These are phyloP conservation scores for Bryoerythrophyllum caledonicum DNA, from an alignment of 225 moss, liverwort and hornwort species.

Conservation along the genomic window DNA sequence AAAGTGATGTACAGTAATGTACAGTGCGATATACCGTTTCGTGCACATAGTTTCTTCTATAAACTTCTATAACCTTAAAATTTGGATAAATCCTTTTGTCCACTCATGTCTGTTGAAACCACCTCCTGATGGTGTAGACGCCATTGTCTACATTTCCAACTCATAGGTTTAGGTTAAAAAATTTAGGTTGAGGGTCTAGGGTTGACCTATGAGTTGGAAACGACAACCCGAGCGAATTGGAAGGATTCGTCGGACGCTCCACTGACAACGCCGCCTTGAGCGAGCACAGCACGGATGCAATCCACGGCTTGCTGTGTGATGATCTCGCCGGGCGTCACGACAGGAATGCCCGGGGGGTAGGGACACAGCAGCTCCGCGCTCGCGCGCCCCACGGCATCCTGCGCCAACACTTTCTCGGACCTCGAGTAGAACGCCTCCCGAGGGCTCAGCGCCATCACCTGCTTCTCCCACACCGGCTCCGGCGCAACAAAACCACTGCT, in stretches of 20 bases:
- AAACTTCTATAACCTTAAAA: no score
- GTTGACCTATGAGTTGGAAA: neutral
- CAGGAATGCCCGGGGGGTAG: constrained; percentile 91
- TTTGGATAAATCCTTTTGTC: no score
- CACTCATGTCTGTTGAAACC: no score
- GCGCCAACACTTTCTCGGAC: constrained; percentile 45
- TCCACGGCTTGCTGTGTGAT: constrained; percentile 57
- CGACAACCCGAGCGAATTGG: constrained; percentile 34
- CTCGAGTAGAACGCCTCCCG: constrained; percentile 78
- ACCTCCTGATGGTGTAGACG: neutral
- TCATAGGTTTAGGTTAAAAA: no score
- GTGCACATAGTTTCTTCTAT: no score
- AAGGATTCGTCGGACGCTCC: constrained; percentile 69
- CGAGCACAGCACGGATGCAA: constrained; percentile 54
- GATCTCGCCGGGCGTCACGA: constrained; percentile 79
- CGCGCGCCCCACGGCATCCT: constrained; percentile 61
- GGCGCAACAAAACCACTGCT: neutral
- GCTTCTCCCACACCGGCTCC: constrained; percentile 14
- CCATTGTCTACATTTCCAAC: neutral
- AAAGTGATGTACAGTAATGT: no score
- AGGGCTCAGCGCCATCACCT: constrained; percentile 53
- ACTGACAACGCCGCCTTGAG: constrained; percentile 65
- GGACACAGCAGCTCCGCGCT: constrained; percentile 85
- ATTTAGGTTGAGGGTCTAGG: no score
- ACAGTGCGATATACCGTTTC: no score